These are phyloP conservation scores for Triticum urartu DNA, from an alignment of 176 grass and related monocot genomes.

Conservation along the genomic window DNA sequence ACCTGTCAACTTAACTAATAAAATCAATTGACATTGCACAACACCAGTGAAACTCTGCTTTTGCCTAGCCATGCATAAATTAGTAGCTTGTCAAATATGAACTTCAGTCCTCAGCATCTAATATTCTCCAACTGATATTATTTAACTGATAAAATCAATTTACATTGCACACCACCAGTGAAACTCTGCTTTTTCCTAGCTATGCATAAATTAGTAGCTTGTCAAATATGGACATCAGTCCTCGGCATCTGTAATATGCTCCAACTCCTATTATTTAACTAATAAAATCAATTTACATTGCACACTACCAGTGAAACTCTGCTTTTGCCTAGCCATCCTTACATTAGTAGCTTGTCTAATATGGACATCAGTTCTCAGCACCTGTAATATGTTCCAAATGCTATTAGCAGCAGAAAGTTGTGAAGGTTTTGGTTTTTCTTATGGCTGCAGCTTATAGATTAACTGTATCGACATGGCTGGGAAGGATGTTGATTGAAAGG, in stretches of 20 bases:
- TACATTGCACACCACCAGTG: background rate
- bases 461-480: constrained; percentile 51
- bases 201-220: constrained; percentile 9
- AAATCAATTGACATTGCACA: background rate
- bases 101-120: constrained; percentile 5
- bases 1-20: background rate
- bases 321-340: background rate
- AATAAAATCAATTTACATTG: background rate
- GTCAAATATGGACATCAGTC: constrained; percentile 3
- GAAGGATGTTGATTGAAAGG: constrained; percentile 78
- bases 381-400: background rate
- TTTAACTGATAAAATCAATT: background rate
- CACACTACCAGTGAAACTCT: background rate
- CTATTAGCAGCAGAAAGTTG: constrained; percentile 28
- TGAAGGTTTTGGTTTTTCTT: constrained; percentile 49
- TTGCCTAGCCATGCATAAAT: background rate
- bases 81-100: constrained; percentile 15
- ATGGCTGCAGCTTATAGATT: constrained; percentile 64
- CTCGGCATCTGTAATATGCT: constrained; percentile 7
- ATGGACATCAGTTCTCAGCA: constrained; percentile 5
- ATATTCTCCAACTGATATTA: background rate
- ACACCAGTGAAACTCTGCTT: background rate
- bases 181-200: background rate
- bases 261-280: background rate
- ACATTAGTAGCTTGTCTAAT: constrained; percentile 11